These are phyloP conservation scores for Planoprotostelium fungivorum DNA, from an alignment of 78 protist genomes.

Conservation along the genomic window DNA sequence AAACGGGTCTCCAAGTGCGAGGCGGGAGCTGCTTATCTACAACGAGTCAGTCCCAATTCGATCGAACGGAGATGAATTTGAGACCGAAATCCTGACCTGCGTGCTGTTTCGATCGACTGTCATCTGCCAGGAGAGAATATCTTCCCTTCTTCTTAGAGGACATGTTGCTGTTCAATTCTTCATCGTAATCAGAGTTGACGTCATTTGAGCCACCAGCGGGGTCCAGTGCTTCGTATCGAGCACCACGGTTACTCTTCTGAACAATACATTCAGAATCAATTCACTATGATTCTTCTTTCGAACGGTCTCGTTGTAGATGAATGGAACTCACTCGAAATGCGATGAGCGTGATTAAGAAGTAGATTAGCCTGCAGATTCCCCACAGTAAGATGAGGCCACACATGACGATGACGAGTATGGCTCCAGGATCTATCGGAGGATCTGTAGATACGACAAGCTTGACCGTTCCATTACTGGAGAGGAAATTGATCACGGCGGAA, in stretches of 20 bases:
- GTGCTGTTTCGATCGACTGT: no score
- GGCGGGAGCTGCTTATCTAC: neutral
- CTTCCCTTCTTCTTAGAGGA: neutral
- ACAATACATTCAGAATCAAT: no score
- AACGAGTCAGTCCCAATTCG: neutral
- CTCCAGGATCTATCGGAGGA: neutral
- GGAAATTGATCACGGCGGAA: neutral
- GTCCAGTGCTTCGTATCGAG: no score
- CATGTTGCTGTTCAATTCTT: neutral
- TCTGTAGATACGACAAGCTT: neutral
- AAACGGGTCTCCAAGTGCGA: neutral
- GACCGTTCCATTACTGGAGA: neutral
- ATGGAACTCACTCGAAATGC: no score
- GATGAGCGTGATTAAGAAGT: neutral
- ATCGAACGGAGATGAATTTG: no score
- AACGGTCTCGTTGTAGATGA: no score
- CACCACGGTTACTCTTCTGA: no score
- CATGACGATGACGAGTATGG: neutral
- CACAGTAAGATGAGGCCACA: neutral
- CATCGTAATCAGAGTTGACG: neutral
- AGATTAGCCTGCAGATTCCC: neutral
- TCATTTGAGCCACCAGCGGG: neutral
- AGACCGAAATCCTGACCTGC: no score
- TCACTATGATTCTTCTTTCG: no score
- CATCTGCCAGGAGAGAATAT: neutral